Evolutionary conservation across 208 protist species (phyloP).

Genomic region (Leishmania aethiopica): DNA sequence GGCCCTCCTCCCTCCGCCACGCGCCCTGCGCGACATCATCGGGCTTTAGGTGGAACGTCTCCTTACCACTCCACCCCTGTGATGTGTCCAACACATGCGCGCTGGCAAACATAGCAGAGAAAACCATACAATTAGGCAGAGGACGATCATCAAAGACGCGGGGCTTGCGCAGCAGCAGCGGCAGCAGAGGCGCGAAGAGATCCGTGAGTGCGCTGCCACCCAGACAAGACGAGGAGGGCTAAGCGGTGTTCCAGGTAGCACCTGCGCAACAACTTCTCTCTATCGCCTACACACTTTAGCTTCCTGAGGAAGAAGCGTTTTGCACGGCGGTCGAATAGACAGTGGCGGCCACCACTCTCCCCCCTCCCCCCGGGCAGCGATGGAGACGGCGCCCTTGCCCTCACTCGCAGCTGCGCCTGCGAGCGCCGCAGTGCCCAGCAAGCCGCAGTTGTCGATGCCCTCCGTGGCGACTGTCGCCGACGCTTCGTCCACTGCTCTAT

Average conservation of each 20-base stretch:
- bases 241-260: neutral
- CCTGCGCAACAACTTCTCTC: neutral
- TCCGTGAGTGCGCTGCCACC: neutral
- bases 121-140: neutral
- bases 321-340: neutral
- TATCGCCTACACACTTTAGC: neutral
- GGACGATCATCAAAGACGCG: neutral
- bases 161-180: neutral
- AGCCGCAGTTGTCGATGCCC: neutral
- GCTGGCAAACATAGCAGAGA: neutral
- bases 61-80: neutral
- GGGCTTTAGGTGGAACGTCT: neutral
- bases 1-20: neutral
- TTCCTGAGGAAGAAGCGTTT: neutral
- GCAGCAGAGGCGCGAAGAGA: conserved; percentile 2
- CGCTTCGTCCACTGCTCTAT: conserved; percentile 2
- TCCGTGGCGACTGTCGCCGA: neutral
- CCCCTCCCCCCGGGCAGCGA: neutral
- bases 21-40: neutral
- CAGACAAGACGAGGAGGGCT: neutral
- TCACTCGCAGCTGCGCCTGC: neutral
- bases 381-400: conserved; percentile 9
- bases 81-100: neutral
- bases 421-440: neutral
- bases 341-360: neutral